Conservation (phyloP, 225 moss, liverwort and hornwort genomes). For the Antitrichia curtipendula region DNA sequence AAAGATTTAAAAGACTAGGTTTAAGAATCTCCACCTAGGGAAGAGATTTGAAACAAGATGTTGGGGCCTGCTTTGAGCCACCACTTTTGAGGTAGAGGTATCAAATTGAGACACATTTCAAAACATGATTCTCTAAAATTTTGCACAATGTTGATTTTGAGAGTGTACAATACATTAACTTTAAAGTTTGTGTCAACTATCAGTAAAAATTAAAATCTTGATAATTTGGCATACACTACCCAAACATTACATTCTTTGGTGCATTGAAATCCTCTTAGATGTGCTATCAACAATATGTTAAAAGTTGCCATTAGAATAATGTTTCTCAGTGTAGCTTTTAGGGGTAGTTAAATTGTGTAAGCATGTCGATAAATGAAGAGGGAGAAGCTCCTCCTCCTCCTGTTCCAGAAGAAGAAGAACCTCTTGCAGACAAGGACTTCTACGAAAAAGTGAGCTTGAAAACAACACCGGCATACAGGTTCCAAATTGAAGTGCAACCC, state of each 20-base stretch:
- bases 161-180: too few relatives aligned
- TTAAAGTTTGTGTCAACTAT: background rate
- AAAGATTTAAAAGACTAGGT: background rate
- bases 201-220: too few relatives aligned
- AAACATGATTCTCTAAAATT: background rate
- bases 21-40: background rate
- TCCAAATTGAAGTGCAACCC: slow-evolving; percentile 4
- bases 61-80: background rate
- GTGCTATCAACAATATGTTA: too few relatives aligned
- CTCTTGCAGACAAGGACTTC: background rate
- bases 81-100: background rate
- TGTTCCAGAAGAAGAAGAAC: background rate
- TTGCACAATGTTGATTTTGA: too few relatives aligned
- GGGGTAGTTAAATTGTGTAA: background rate
- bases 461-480: background rate
- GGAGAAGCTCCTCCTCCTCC: background rate
- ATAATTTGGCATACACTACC: background rate
- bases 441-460: background rate
- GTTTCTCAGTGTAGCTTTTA: background rate
- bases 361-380: background rate
- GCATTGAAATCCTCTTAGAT: background rate
- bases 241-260: background rate
- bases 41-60: background rate
- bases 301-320: background rate
- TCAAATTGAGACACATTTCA: background rate